These are phyloP conservation scores for Lagerstroemia speciosa DNA, from an alignment of 345 rosid genomes.

Conservation along the genomic window DNA sequence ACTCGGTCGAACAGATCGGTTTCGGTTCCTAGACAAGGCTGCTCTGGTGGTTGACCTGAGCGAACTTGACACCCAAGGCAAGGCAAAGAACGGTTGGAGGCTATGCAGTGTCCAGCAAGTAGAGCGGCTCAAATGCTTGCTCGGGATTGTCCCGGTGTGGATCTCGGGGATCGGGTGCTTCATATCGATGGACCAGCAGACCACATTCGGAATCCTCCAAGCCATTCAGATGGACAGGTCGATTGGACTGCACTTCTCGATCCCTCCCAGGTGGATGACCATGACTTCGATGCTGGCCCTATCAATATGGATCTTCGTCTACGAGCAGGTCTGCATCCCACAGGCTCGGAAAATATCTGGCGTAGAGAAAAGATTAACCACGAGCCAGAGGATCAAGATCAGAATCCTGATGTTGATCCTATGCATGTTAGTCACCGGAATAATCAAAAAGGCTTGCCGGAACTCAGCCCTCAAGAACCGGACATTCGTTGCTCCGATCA, in stretches of 20 bases:
- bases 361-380: slow-evolving; percentile 29
- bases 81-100: slow-evolving; percentile 41
- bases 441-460: slow-evolving; percentile 34
- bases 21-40: slow-evolving; percentile 50
- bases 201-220: slow-evolving; percentile 54
- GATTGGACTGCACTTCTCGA: slow-evolving; percentile 26
- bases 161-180: slow-evolving; percentile 51
- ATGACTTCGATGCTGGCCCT: slow-evolving; percentile 53
- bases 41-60: slow-evolving; percentile 30
- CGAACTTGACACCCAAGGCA: slow-evolving; percentile 38
- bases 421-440: slow-evolving; percentile 47
- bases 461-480: slow-evolving; percentile 30
- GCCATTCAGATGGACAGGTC: slow-evolving; percentile 40
- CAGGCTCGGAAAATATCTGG: slow-evolving; percentile 14
- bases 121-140: slow-evolving; percentile 43
- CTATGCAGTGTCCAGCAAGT: slow-evolving; percentile 56
- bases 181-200: slow-evolving; percentile 53
- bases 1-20: slow-evolving; percentile 27
- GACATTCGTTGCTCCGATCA: slow-evolving; percentile 37
- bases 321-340: slow-evolving; percentile 40
- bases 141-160: slow-evolving; percentile 51
- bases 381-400: slow-evolving; percentile 38
- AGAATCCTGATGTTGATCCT: slow-evolving; percentile 48
- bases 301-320: slow-evolving; percentile 50
- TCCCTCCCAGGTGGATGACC: slow-evolving; percentile 68